Base-by-base conservation (phyloP, 176 grass and related monocot genomes). In the Musa acuminata region DNA sequence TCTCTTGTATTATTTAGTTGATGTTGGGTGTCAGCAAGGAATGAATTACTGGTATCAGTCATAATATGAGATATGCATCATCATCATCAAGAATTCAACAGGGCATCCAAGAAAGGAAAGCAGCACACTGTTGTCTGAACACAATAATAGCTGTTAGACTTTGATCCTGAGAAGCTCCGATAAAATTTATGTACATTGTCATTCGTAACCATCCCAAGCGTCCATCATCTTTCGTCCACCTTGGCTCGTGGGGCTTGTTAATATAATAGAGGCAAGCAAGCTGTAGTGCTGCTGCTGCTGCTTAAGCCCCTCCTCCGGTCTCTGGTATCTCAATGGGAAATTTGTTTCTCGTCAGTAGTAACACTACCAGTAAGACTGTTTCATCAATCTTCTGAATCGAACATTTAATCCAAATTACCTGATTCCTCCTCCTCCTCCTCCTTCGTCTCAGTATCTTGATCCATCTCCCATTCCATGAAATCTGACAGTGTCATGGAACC, bases 381-480 rank as follows among this genome's bases (percentile, higher is more conserved):
- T 98, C 9, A 2, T 24, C 16, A 88, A 55, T 87, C 82, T 49
- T 88, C 90, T 77, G 82, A 80, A 2, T 54, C 66, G 51, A 74
- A 67, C 35, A 19, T 20, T 2, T 83, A 81, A 6, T 73, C 75
- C 25, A 11, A 43, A 71, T 75, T 83, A 2, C 79, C 87, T 70
- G 49, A 49, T 55, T 75, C 84, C 19, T 29, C 71, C 9, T 90
- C 80, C n/a, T 84, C 87, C 24, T 24, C 71, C 9, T 90, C 80
- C 10, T 65, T 3, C 11, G 83, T 83, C n/a, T 84, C 87, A 3
- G 23, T 10, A 51, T 72, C 83, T 74, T 72, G 79, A 69, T 87
- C 85, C 16, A 49, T 21, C 0, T 77, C 77, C 94, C 94, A 93
- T 52, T 84, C 94, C 88, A 98, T 93, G 67, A 91, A 89, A 50